Evolutionary conservation across 495 filamentous ascomycete species (phyloP).

Genomic region (Astrothelium subdiscretum): DNA sequence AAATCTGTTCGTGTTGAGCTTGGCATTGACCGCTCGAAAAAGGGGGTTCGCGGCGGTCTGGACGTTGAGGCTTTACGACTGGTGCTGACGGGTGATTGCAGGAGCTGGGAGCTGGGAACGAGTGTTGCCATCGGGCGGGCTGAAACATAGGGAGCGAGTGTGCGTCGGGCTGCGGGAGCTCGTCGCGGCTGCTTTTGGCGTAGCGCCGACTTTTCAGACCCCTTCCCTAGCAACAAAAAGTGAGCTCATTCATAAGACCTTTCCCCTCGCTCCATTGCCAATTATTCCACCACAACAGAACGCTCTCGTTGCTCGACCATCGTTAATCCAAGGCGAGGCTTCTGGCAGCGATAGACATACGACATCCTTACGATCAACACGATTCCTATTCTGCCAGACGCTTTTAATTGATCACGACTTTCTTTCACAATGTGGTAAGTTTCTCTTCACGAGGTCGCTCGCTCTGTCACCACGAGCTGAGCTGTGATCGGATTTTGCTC

Average conservation of each 20-base stretch:
- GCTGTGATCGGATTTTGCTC: neutral
- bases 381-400: neutral
- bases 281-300: neutral
- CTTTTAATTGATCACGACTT: neutral
- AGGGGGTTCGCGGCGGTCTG: neutral
- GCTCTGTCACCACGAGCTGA: no score
- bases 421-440: conserved; percentile 1
- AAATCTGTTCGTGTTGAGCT: neutral
- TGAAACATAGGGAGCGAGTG: neutral
- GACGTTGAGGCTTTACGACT: neutral
- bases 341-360: neutral
- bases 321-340: neutral
- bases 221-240: neutral
- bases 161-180: neutral
- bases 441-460: no score
- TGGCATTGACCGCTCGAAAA: neutral
- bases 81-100: neutral
- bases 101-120: neutral
- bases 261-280: neutral
- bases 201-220: neutral
- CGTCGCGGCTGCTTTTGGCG: neutral
- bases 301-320: neutral
- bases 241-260: neutral
- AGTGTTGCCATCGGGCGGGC: neutral
- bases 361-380: neutral